Percentiles rank a stretch among this genome's conserved stretches.
phyloP scores from a whole-genome alignment of 106 monocot species.

The Platanthera zijinensis region DNA sequence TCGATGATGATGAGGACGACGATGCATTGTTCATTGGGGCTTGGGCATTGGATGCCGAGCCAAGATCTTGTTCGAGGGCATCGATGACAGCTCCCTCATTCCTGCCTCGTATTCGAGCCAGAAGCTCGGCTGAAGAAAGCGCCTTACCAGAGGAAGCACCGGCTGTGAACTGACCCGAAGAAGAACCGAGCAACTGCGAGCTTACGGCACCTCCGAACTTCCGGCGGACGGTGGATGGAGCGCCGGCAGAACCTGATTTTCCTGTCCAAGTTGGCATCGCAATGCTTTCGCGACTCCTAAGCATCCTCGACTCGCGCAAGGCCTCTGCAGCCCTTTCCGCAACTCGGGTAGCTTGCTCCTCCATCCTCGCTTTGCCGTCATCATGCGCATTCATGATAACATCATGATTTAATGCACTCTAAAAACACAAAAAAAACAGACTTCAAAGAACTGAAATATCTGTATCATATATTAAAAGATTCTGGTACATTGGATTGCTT shows the following conservation, averaged over 20 bases:
- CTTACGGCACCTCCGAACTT: constrained; percentile 68
- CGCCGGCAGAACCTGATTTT: constrained; percentile 78
- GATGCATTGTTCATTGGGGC: not conserved
- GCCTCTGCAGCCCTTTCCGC: constrained; percentile 91
- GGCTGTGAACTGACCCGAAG: constrained; percentile 21
- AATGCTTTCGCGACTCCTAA: constrained; percentile 66
- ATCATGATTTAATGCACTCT: constrained; percentile 97
- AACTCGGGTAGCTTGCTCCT: constrained; percentile 77
- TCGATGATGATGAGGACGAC: constrained; percentile 8
- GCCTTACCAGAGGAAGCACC: constrained; percentile 58
- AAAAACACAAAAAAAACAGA: constrained; percentile 6
- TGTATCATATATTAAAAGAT: no score
- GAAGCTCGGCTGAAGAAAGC: constrained; percentile 61
- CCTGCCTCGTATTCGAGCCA: constrained; percentile 56
- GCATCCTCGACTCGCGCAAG: constrained; percentile 62
- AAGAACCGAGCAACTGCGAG: constrained; percentile 27
- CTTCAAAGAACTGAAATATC: not conserved
- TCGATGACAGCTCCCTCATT: constrained; percentile 47
- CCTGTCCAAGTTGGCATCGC: constrained; percentile 95
- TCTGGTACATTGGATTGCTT: no score
- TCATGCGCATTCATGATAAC: constrained; percentile 85
- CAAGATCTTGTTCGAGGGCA: constrained; percentile 51
- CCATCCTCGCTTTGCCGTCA: constrained; percentile 52
- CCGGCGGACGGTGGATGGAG: constrained; percentile 40
- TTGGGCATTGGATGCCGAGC: constrained; percentile 19